Evolutionary conservation across 192 early-diverging fungal genomes (phyloP).

Genomic region (Coemansia sp.): DNA sequence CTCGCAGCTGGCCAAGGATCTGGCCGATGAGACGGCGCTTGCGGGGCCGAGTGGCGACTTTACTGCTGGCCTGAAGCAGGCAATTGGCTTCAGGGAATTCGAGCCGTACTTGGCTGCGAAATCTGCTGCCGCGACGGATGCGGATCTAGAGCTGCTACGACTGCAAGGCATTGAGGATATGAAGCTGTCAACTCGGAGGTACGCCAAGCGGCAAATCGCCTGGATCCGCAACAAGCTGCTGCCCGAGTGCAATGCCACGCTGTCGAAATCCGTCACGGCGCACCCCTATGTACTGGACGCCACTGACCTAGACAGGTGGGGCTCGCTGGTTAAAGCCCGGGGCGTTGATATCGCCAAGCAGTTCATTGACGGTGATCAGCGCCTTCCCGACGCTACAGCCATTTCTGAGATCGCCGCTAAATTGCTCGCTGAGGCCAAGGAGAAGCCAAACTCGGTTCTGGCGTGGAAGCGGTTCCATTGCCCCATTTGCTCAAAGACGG

Average conservation of each 20-base stretch:
- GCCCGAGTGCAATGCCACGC: slow-evolving; percentile 40
- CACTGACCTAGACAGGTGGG: slow-evolving; percentile 59
- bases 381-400: slow-evolving; percentile 16
- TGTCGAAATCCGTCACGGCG: slow-evolving; percentile 24
- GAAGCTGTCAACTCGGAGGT: slow-evolving; percentile 86
- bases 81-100: slow-evolving; percentile 88
- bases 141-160: slow-evolving; percentile 42
- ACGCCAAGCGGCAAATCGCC: slow-evolving; percentile 65
- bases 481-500: slow-evolving; percentile 60
- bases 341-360: slow-evolving; percentile 59
- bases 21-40: background rate
- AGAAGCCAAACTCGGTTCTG: slow-evolving; percentile 25
- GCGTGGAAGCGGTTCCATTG: slow-evolving; percentile 74
- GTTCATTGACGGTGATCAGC: background rate
- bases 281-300: slow-evolving; percentile 73
- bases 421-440: slow-evolving; percentile 27
- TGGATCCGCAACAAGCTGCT: slow-evolving; percentile 55
- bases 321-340: slow-evolving; percentile 53
- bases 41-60: slow-evolving; percentile 13
- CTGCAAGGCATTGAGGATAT: slow-evolving; percentile 69
- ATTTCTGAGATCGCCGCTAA: slow-evolving; percentile 26
- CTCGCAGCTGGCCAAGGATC: slow-evolving; percentile 31
- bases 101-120: slow-evolving; percentile 61
- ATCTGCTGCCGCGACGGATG: background rate
- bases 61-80: slow-evolving; percentile 22